A percentile compares a stretch with the other conserved stretches of the same genome.
phyloP scores from a whole-genome alignment of 495 filamentous ascomycete genomes.

The Penicillium longicatenatum region DNA sequence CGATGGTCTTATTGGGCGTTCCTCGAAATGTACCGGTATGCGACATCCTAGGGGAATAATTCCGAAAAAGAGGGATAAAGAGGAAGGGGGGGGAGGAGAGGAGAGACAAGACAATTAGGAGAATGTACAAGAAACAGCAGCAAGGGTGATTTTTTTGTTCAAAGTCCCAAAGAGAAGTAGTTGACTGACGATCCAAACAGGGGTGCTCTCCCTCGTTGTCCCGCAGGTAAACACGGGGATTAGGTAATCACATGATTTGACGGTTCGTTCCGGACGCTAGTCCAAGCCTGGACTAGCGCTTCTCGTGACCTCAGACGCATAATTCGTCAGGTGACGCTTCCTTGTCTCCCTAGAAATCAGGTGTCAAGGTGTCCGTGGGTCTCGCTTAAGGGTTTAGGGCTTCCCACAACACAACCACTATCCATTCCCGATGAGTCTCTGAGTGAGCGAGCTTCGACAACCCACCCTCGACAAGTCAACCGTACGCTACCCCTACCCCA shows the following conservation, averaged over 20 bases:
- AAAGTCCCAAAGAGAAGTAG: slow-evolving; percentile 14
- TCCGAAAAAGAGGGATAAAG: slow-evolving; percentile 17
- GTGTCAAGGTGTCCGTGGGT: slow-evolving; percentile 15
- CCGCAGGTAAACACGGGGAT: slow-evolving; percentile 27
- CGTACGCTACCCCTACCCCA: slow-evolving; percentile 40
- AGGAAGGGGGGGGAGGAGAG: slow-evolving; percentile 17
- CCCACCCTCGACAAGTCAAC: slow-evolving; percentile 50
- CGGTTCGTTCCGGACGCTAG: slow-evolving; percentile 28
- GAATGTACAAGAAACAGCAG: slow-evolving; percentile 15
- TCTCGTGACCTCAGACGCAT: slow-evolving; percentile 14
- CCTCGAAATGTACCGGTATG: slow-evolving; percentile 54
- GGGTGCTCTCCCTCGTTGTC: slow-evolving; percentile 25
- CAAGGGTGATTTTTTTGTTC: slow-evolving; percentile 22
- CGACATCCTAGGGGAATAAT: slow-evolving; percentile 53
- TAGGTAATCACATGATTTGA: slow-evolving; percentile 16
- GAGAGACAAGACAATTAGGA: slow-evolving; percentile 20
- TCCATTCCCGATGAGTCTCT: slow-evolving; percentile 42
- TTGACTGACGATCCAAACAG: slow-evolving; percentile 33
- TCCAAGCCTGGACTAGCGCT: slow-evolving; percentile 1
- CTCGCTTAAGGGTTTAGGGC: slow-evolving; percentile 52
- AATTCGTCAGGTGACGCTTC: slow-evolving; percentile 9
- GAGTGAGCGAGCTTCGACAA: slow-evolving; percentile 46
- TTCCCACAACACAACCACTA: slow-evolving; percentile 49
- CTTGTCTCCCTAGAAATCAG: background rate
- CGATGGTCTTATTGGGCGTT: slow-evolving; percentile 49